phyloP scores from a whole-genome alignment of 2,329 filamentous ascomycete species.

The Cercospora brassicicola region DNA sequence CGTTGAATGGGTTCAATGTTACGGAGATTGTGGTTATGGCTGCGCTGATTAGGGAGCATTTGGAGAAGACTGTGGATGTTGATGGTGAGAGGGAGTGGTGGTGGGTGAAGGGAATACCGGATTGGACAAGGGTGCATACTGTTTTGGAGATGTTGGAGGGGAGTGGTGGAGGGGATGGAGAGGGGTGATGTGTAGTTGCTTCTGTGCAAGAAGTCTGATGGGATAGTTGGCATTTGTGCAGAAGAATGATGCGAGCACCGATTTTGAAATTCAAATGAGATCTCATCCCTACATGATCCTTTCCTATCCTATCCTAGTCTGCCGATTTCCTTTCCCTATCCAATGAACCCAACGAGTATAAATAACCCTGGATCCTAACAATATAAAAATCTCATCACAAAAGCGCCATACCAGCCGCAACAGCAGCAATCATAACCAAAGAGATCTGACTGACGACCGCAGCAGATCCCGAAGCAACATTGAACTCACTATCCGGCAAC shows the following conservation, averaged over 20 bases:
- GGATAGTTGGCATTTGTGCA: neutral
- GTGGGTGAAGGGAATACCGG: conserved; percentile 6
- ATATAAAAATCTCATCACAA: neutral
- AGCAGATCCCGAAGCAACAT: conserved; percentile 18
- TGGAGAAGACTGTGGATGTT: conserved; percentile 2
- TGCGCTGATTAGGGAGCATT: conserved; percentile 25
- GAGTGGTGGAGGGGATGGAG: neutral
- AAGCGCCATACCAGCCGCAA: conserved; percentile 1
- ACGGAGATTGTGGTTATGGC: conserved; percentile 38
- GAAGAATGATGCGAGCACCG: neutral
- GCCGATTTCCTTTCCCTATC: neutral
- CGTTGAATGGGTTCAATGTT: conserved; percentile 34
- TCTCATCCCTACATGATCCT: neutral
- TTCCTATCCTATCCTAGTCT: neutral
- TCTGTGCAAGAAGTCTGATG: neutral
- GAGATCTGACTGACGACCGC: conserved; percentile 1
- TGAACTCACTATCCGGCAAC: conserved; percentile 18
- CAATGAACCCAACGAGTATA: neutral
- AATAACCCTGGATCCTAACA: neutral
- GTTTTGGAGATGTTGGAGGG: conserved; percentile 4
- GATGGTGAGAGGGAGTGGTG: neutral
- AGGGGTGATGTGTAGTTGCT: neutral
- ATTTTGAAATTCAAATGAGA: neutral
- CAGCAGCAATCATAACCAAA: conserved; percentile 8
- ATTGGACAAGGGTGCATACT: conserved; percentile 9